Percentiles rank a stretch among this genome's conserved stretches.
Evolutionary conservation across 345 rosid species (phyloP).

Genomic region (Diplotaxis tenuifolia): DNA sequence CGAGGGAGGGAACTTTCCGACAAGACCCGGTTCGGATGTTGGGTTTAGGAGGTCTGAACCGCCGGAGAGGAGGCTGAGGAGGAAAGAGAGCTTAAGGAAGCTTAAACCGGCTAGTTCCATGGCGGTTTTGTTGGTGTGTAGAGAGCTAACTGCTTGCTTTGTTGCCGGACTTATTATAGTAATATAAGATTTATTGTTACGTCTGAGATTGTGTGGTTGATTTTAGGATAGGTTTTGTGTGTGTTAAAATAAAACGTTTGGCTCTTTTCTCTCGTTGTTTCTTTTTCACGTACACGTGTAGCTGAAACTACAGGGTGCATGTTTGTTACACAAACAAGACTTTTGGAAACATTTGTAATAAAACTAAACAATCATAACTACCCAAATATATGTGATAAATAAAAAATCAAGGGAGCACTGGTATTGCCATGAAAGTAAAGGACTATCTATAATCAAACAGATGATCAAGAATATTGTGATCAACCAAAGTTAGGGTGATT

Average conservation of each 20-base stretch:
- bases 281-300: neutral
- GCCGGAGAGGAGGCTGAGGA: conserved; percentile 52
- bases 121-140: conserved; percentile 6
- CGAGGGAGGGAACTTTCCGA: conserved; percentile 50
- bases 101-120: conserved; percentile 39
- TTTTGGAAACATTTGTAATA: neutral
- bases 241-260: neutral
- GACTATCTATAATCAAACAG: neutral
- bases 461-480: neutral
- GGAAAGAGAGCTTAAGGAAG: conserved; percentile 43
- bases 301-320: neutral
- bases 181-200: neutral
- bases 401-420: neutral
- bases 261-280: neutral
- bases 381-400: neutral
- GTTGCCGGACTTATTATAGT: neutral
- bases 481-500: neutral
- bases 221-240: conserved; percentile 34
- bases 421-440: neutral
- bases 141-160: neutral
- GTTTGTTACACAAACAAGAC: neutral
- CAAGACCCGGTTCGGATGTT: neutral
- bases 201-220: conserved; percentile 28
- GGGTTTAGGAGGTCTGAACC: conserved; percentile 22
- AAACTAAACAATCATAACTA: neutral